Evolutionary conservation across 192 early-diverging fungal species (phyloP).

Genomic region (Linnemannia hyalina): DNA sequence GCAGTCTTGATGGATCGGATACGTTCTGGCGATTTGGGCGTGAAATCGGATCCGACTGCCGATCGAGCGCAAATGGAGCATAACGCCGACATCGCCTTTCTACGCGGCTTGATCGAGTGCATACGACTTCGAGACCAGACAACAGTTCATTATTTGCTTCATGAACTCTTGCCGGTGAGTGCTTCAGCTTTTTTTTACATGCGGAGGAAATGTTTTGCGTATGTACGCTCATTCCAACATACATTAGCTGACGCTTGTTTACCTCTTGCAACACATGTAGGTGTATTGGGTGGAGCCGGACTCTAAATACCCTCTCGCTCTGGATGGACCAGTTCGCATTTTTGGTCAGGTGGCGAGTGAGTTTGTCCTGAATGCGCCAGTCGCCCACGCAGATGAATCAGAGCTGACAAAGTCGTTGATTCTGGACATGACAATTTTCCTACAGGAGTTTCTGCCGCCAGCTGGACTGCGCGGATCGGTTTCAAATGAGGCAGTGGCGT

Average conservation of each 20-base stretch:
- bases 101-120: constrained; percentile 38
- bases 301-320: constrained; percentile 22
- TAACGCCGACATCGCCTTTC: constrained; percentile 24
- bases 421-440: constrained; percentile 22
- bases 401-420: constrained; percentile 30
- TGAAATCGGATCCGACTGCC: background rate
- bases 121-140: constrained; percentile 20
- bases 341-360: constrained; percentile 41
- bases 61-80: constrained; percentile 16
- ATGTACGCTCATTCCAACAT: background rate
- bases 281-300: constrained; percentile 48
- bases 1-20: constrained; percentile 22
- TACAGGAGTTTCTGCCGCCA: constrained; percentile 35
- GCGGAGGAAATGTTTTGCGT: background rate
- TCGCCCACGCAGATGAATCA: constrained; percentile 13
- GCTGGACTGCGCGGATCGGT: constrained; percentile 19
- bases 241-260: background rate
- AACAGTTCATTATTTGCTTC: constrained; percentile 22
- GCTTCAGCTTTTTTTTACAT: background rate
- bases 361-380: constrained; percentile 25
- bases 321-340: constrained; percentile 22
- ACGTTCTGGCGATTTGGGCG: constrained; percentile 34
- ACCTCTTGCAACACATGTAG: background rate
- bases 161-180: constrained; percentile 46
- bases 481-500: constrained; percentile 12